phyloP scores from a whole-genome alignment of 495 filamentous ascomycete genomes.

The Aspergillus saccharolyticus region DNA sequence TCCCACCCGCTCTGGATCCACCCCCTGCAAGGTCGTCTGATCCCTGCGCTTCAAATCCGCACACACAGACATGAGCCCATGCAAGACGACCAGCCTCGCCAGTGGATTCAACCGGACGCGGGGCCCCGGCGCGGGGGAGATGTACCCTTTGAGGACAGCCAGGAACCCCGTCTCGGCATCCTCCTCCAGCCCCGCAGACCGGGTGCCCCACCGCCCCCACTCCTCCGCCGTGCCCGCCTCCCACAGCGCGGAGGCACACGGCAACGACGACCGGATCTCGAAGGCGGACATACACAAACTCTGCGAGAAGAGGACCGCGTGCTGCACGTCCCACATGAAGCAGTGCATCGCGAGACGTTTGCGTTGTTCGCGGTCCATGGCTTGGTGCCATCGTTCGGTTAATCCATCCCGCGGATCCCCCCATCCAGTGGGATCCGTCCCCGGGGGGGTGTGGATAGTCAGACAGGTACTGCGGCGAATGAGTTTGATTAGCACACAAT shows the following conservation, averaged over 20 bases:
- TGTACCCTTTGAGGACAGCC: constrained; percentile 46
- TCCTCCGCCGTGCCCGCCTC: constrained; percentile 45
- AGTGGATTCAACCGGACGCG: constrained; percentile 41
- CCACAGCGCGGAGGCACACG: constrained; percentile 44
- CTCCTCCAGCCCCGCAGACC: background rate
- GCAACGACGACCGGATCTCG: constrained; percentile 46
- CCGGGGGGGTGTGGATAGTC: constrained; percentile 34
- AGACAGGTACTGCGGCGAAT: constrained; percentile 53
- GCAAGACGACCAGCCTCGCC: constrained; percentile 44
- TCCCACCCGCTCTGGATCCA: constrained; percentile 34
- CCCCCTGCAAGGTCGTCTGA: constrained; percentile 43
- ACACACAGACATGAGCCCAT: constrained; percentile 52
- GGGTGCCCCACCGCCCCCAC: constrained; percentile 33
- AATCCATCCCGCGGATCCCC: too few species aligned
- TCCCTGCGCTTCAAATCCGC: constrained; percentile 53
- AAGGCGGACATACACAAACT: constrained; percentile 56
- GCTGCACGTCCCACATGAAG: constrained; percentile 58
- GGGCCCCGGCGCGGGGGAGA: constrained; percentile 29
- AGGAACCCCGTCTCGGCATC: constrained; percentile 37
- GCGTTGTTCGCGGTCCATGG: constrained; percentile 49
- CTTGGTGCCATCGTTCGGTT: constrained; percentile 37
- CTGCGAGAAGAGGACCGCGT: constrained; percentile 53
- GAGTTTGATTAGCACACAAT: constrained; percentile 54
- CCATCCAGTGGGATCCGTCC: too few species aligned
- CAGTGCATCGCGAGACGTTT: constrained; percentile 50